Conservation (phyloP, 495 filamentous ascomycete genomes). For the Podospora comata region DNA sequence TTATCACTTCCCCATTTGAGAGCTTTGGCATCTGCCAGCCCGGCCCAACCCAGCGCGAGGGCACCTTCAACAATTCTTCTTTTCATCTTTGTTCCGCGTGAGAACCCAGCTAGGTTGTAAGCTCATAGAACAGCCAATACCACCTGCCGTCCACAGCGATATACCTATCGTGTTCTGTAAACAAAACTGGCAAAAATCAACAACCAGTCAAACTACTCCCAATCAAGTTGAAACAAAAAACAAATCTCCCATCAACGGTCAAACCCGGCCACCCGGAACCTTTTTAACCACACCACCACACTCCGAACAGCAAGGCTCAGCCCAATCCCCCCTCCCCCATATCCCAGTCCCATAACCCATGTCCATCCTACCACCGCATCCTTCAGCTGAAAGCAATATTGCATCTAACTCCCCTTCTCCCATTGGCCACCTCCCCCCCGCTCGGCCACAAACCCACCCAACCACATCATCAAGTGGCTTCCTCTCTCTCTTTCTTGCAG, state of each 20-base stretch:
- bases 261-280: background rate
- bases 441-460: too few species aligned
- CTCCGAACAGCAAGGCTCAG: background rate
- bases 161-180: background rate
- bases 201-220: background rate
- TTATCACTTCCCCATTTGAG: conserved; percentile 22
- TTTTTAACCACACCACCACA: background rate
- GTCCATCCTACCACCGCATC: conserved; percentile 17
- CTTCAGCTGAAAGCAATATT: background rate
- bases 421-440: background rate
- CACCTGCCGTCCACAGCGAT: background rate
- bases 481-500: background rate
- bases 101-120: background rate
- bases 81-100: background rate
- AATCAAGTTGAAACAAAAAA: background rate
- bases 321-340: background rate
- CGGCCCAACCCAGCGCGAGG: background rate
- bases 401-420: background rate
- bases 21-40: conserved; percentile 21
- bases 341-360: conserved; percentile 5
- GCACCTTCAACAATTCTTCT: background rate
- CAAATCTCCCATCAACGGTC: background rate
- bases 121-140: background rate
- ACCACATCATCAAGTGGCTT: background rate
- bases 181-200: background rate